Evolutionary conservation across 192 early-diverging fungal species (phyloP), one percentile per base, ranked within the genome.

Genomic region (Gaertneriomyces semiglobifer): DNA sequence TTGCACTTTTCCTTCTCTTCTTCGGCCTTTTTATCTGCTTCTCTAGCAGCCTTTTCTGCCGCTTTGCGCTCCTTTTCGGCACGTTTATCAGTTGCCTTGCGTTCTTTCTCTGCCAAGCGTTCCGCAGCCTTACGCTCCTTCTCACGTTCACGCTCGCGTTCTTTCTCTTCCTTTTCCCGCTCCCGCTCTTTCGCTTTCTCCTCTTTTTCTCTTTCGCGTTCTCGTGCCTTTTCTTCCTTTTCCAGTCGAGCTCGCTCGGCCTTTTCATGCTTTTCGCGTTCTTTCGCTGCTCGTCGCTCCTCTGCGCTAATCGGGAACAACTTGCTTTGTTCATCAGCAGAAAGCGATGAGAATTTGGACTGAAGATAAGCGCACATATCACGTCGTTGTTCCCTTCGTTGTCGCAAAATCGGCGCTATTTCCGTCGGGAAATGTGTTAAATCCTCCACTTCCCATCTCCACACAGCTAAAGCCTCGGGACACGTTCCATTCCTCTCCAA

Each of bases 361-460:
- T 60, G 16, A 44, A 63, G 38, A 48, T 20, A 6, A n/a, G 5
- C 14, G 20, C 18, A 19, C 16, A 43, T 53, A 0, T 25, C 20
- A 18, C 6, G 51, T 53, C 82, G 66, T 25, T 68, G 65, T 19
- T 47, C 43, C 57, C 79, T 65, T 44, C 84, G 69, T n/a, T 62
- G 45, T 10, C 46, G 9, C 14, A 82, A 64, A 1, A 51, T 58
- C 6, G 66, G 50, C 42, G 70, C 74, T 59, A 86, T 67, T 45
- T 86, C 80, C 5, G 18, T 19, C 2, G 84, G 81, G 58, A 80
- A 80, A 0, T 45, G 42, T 9, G 63, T 51, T 9, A 84, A 53
- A 66, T 86, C 73, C 52, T 76, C 68, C 4, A 78, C 78, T 60
- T 86, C 82, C 82, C 81, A 84, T 19, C 84, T 65, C 56, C 59